Evolutionary conservation across 148 eudicot genomes (phyloP).

Genomic region (Chenopodium album): DNA sequence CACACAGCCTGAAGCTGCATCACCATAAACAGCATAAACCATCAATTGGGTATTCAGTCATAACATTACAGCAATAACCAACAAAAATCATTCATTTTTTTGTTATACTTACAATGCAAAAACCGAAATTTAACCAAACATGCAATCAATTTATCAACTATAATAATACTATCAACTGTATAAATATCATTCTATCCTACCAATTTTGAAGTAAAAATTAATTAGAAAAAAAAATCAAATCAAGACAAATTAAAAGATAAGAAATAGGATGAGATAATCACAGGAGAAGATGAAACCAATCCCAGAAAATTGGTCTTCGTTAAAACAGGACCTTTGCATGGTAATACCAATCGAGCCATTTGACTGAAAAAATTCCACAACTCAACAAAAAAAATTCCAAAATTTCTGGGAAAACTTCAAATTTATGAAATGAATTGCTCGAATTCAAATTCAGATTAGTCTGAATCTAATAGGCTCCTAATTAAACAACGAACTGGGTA

Average conservation of each 20-base stretch:
- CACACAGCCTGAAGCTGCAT: slow-evolving; percentile 49
- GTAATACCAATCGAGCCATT: slow-evolving; percentile 94
- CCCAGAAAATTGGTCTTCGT: slow-evolving; percentile 72
- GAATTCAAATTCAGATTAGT: not conserved
- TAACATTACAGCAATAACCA: not conserved
- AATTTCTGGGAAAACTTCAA: slow-evolving; percentile 10
- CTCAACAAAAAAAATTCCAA: slow-evolving; percentile 10
- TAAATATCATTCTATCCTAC: not conserved
- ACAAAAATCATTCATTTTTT: slow-evolving; percentile 3
- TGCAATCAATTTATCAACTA: not conserved
- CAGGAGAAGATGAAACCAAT: slow-evolving; percentile 80
- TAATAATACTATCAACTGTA: not conserved
- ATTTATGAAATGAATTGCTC: not conserved
- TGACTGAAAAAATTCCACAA: slow-evolving; percentile 27
- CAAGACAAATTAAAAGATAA: not conserved
- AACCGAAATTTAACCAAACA: not conserved
- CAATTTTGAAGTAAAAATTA: not conserved
- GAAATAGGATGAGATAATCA: slow-evolving; percentile 54
- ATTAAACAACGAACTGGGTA: no score
- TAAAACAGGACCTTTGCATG: slow-evolving; percentile 60
- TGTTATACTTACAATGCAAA: not conserved
- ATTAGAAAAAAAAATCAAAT: not conserved
- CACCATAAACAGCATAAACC: slow-evolving; percentile 11
- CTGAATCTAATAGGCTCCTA: not conserved
- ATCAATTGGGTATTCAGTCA: not conserved